Conservation (phyloP, 768 basidiomycete species). For the Phanerochaete carnosa region DNA sequence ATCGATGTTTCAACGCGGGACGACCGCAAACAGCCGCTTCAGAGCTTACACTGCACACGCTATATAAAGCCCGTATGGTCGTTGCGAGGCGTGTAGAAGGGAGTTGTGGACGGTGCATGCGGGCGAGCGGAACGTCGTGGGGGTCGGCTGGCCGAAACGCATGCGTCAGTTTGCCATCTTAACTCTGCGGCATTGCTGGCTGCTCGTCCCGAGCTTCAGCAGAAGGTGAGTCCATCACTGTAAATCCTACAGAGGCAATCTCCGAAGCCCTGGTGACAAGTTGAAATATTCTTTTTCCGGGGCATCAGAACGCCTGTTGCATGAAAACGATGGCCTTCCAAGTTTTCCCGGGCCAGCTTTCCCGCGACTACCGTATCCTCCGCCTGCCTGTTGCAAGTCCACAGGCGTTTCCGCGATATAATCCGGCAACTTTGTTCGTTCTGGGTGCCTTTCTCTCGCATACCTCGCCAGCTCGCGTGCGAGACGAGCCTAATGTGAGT, state of each 20-base stretch:
- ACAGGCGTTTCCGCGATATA: neutral
- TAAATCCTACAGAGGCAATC: too few species aligned
- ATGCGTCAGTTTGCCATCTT: neutral
- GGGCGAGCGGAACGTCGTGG: too few species aligned
- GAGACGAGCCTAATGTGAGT: neutral
- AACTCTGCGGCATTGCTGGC: too few species aligned
- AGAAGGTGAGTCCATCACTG: too few species aligned
- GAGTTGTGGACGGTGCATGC: neutral
- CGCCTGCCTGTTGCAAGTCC: neutral
- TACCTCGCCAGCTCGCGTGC: neutral
- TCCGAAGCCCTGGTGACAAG: neutral
- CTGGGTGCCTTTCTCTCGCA: neutral
- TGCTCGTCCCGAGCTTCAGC: too few species aligned
- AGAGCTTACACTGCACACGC: too few species aligned
- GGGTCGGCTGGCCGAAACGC: neutral
- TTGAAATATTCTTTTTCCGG: neutral
- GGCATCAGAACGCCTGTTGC: neutral
- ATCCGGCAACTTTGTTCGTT: neutral
- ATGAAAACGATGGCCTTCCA: too few species aligned
- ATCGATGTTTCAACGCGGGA: too few species aligned
- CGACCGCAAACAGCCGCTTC: too few species aligned
- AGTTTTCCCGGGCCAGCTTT: neutral
- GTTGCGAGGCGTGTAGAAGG: neutral
- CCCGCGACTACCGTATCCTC: neutral
- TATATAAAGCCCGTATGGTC: neutral